A percentile compares a stretch with the other conserved stretches of the same genome.
phyloP scores from a whole-genome alignment of 2,329 filamentous ascomycete genomes.

The Aotearoamyces nothofagi region DNA sequence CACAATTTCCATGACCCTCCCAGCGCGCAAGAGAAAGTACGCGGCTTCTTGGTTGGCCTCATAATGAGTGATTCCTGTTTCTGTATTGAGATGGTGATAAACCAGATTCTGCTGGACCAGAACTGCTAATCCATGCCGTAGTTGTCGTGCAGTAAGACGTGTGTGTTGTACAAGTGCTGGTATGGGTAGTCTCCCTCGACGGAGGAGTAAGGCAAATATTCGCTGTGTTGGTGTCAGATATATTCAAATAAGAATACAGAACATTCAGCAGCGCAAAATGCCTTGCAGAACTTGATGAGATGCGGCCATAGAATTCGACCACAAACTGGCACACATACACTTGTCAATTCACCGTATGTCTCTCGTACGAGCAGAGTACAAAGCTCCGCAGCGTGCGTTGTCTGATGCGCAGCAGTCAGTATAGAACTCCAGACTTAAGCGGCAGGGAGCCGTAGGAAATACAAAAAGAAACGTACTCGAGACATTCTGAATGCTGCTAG shows the following conservation, averaged over 20 bases:
- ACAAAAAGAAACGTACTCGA: slow-evolving; percentile 34
- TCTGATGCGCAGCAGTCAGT: slow-evolving; percentile 25
- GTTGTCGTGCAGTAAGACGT: slow-evolving; percentile 54
- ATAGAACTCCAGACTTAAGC: neutral
- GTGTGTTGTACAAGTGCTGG: slow-evolving; percentile 56
- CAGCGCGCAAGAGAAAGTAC: slow-evolving; percentile 68
- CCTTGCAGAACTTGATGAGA: neutral
- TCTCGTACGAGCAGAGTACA: slow-evolving; percentile 82
- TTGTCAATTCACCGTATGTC: slow-evolving; percentile 79
- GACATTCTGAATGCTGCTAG: slow-evolving; percentile 49
- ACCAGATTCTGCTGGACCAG: slow-evolving; percentile 82
- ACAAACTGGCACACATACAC: slow-evolving; percentile 44
- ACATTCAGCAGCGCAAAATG: too few species aligned
- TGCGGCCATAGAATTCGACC: neutral
- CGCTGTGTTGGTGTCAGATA: slow-evolving; percentile 38
- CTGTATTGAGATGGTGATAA: slow-evolving; percentile 51
- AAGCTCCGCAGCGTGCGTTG: slow-evolving; percentile 69
- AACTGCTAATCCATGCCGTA: slow-evolving; percentile 69
- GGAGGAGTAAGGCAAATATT: slow-evolving; percentile 67
- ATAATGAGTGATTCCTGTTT: slow-evolving; percentile 56
- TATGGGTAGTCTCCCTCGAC: slow-evolving; percentile 63
- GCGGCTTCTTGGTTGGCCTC: slow-evolving; percentile 69
- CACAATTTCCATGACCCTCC: slow-evolving; percentile 66
- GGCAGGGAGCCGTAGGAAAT: too few species aligned
- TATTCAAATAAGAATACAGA: slow-evolving; percentile 1